Conservation (phyloP, 768 basidiomycete genomes). For the Amanita muscaria region DNA sequence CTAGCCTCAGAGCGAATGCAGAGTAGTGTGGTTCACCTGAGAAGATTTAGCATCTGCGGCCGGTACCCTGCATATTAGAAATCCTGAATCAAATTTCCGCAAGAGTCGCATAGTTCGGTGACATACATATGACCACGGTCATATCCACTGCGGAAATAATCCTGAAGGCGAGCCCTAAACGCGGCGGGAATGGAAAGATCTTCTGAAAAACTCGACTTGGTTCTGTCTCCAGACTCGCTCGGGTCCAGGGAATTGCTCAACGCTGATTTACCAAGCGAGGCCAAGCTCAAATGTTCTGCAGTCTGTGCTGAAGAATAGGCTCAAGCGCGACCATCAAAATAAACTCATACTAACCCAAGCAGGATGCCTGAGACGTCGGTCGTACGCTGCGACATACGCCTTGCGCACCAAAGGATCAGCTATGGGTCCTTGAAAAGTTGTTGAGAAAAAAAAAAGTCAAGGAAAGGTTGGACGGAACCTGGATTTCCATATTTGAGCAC, state of each 20-base stretch:
- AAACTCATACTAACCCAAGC: slow-evolving; percentile 62
- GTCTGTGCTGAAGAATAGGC: slow-evolving; percentile 44
- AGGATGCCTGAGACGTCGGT: slow-evolving; percentile 83
- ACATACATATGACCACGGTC: slow-evolving; percentile 95
- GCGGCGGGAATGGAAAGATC: slow-evolving; percentile 65
- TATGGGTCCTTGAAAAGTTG: slow-evolving; percentile 57
- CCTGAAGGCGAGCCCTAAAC: slow-evolving; percentile 79
- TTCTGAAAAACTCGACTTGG: slow-evolving; percentile 73
- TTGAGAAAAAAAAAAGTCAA: background rate
- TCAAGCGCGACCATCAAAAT: background rate
- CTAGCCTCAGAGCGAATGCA: too few relatives aligned
- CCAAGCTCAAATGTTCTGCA: slow-evolving; percentile 86
- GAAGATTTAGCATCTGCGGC: slow-evolving; percentile 92
- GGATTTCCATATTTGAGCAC: slow-evolving; percentile 77
- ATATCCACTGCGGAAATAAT: slow-evolving; percentile 91
- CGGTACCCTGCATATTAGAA: slow-evolving; percentile 79
- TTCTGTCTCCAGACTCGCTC: slow-evolving; percentile 49
- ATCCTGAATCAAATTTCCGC: slow-evolving; percentile 3
- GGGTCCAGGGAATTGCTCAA: slow-evolving; percentile 20
- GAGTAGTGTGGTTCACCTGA: slow-evolving; percentile 36
- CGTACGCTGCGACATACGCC: slow-evolving; percentile 87
- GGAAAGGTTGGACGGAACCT: slow-evolving; percentile 32
- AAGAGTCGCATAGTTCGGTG: background rate
- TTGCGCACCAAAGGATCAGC: slow-evolving; percentile 70
- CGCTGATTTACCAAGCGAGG: slow-evolving; percentile 52